Conservation (phyloP, 371 early-diverging fungal genomes). For the Coemansia sp. region DNA sequence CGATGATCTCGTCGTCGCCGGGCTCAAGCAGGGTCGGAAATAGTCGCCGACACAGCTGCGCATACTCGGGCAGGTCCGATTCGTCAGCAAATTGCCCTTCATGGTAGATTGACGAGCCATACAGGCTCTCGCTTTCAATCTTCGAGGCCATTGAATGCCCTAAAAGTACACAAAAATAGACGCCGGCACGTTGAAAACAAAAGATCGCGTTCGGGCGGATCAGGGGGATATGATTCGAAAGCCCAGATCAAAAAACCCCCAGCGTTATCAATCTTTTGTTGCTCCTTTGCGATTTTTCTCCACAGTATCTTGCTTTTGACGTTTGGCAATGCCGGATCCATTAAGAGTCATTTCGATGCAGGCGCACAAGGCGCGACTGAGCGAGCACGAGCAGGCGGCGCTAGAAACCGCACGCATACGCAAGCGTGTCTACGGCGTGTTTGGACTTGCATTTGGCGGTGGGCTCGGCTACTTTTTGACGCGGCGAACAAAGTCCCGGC, state of each 20-base stretch:
- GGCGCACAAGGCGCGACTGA: slow-evolving; percentile 14
- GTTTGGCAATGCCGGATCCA: slow-evolving; percentile 15
- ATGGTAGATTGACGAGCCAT: slow-evolving; percentile 43
- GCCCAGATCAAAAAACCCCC: too few species aligned
- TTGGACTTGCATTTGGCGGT: slow-evolving; percentile 12
- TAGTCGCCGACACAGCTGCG: slow-evolving; percentile 40
- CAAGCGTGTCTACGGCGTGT: neutral
- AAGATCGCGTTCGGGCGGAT: neutral
- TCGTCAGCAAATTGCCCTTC: slow-evolving; percentile 34
- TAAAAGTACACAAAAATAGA: neutral
- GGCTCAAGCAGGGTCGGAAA: slow-evolving; percentile 23
- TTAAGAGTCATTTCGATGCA: slow-evolving; percentile 4
- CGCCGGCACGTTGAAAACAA: neutral
- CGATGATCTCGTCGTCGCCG: slow-evolving; percentile 14
- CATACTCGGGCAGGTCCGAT: slow-evolving; percentile 42
- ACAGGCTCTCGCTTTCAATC: slow-evolving; percentile 35
- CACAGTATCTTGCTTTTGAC: neutral
- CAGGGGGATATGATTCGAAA: neutral
- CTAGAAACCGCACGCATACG: slow-evolving; percentile 10
- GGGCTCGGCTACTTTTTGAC: slow-evolving; percentile 21
- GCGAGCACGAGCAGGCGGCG: slow-evolving; percentile 14
- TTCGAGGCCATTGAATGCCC: slow-evolving; percentile 9
- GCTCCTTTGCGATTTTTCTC: too few species aligned
- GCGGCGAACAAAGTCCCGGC: slow-evolving; percentile 4
- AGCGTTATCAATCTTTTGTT: too few species aligned